Evolutionary conservation across 495 filamentous ascomycete genomes (phyloP).

Genomic region (Hypoxylon lienhwacheense): DNA sequence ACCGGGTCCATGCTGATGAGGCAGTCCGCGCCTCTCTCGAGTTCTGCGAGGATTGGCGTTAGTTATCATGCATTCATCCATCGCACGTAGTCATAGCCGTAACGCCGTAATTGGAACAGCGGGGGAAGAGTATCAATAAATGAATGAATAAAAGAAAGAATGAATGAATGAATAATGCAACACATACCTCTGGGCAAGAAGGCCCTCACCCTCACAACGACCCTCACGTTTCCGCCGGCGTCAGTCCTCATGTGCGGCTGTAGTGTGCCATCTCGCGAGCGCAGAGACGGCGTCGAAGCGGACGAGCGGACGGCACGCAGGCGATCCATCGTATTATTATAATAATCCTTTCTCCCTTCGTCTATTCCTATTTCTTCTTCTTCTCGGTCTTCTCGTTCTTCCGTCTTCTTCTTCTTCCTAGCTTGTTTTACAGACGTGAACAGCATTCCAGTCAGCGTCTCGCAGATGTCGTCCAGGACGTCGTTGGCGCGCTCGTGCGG

Average conservation of each 20-base stretch:
- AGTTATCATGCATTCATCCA: background rate
- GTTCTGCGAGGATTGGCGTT: conserved; percentile 57
- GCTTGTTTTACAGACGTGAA: too few relatives aligned
- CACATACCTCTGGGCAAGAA: conserved; percentile 83
- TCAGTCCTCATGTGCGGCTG: conserved; percentile 52
- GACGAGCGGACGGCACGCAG: conserved; percentile 54
- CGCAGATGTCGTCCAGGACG: conserved; percentile 45
- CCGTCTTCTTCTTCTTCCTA: too few relatives aligned
- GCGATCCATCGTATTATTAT: too few relatives aligned
- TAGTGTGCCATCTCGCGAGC: conserved; percentile 67
- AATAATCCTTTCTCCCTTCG: too few relatives aligned
- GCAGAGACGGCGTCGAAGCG: conserved; percentile 70
- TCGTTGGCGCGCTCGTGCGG: conserved; percentile 35
- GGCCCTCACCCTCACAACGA: conserved; percentile 88
- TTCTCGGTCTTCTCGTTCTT: too few relatives aligned
- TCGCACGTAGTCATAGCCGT: background rate
- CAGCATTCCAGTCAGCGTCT: conserved; percentile 51
- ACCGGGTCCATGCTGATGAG: conserved; percentile 87
- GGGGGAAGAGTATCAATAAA: too few relatives aligned
- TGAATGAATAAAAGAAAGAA: background rate
- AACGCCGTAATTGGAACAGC: too few relatives aligned
- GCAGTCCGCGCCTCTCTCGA: conserved; percentile 76
- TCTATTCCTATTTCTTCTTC: too few relatives aligned
- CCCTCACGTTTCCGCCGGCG: conserved; percentile 83
- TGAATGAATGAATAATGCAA: background rate